Percentiles rank a stretch among this genome's conserved stretches.
These are phyloP conservation scores for Verticillium klebahnii DNA, from an alignment of 2,329 filamentous ascomycete species.

Conservation along the genomic window DNA sequence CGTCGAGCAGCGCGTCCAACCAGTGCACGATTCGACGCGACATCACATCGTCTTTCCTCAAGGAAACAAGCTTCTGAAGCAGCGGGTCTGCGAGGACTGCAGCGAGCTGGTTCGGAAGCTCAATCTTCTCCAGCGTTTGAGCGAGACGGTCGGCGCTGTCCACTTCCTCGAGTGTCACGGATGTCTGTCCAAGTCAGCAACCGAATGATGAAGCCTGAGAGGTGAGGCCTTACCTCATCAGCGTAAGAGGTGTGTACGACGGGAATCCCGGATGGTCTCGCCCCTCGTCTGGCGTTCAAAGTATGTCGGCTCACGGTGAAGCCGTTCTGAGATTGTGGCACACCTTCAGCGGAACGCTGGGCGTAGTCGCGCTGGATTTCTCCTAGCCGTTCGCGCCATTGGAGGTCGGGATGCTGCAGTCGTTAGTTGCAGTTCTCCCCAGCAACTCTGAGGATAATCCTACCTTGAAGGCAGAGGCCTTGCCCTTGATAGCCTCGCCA, in stretches of 20 bases:
- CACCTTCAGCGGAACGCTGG: conserved; percentile 33
- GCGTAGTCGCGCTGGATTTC: conserved; percentile 59
- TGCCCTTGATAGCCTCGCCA: conserved; percentile 58
- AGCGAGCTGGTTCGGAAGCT: conserved; percentile 76
- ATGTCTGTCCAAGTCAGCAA: conserved; percentile 35
- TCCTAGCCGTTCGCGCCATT: conserved; percentile 67
- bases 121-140: conserved; percentile 69
- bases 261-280: conserved; percentile 53
- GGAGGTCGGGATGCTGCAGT: conserved; percentile 63
- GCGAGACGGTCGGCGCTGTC: conserved; percentile 67
- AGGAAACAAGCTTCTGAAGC: conserved; percentile 70
- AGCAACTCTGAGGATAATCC: neutral
- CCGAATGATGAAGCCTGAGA: neutral
- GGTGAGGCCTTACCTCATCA: conserved; percentile 49
- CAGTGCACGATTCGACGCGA: conserved; percentile 53
- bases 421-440: conserved; percentile 15
- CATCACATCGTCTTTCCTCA: conserved; percentile 51
- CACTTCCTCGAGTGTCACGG: conserved; percentile 71
- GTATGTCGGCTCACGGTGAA: conserved; percentile 61
- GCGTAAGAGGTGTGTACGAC: conserved; percentile 70
- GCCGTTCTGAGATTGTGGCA: conserved; percentile 38
- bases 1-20: conserved; percentile 51
- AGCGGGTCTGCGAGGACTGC: conserved; percentile 72
- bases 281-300: conserved; percentile 21
- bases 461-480: conserved; percentile 59